Evolutionary conservation across 805 yeast species (phyloP).

Genomic region (Ogataea nonfermentans): DNA sequence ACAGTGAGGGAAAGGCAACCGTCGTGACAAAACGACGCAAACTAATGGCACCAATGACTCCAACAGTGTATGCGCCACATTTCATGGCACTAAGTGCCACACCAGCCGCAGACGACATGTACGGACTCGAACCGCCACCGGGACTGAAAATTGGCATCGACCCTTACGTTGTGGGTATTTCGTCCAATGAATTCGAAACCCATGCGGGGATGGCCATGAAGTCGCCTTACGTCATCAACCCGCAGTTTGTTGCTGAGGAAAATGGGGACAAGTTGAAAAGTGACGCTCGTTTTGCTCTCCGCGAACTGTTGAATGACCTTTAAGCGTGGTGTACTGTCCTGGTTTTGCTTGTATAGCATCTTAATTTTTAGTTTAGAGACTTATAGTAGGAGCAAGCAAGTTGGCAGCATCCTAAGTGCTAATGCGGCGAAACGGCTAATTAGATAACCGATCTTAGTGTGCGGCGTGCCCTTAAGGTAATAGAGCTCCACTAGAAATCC

Average conservation of each 20-base stretch:
- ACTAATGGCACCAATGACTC: constrained; percentile 12
- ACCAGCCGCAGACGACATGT: constrained; percentile 1
- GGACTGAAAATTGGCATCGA: constrained; percentile 29
- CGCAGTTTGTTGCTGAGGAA: constrained; percentile 9
- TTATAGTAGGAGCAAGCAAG: too few relatives aligned
- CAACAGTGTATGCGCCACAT: constrained; percentile 18
- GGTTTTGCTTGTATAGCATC: too few relatives aligned
- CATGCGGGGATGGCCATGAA: constrained; percentile 16
- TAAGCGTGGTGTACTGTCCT: not conserved
- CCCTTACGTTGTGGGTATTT: constrained; percentile 30
- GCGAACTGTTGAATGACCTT: constrained; percentile 26
- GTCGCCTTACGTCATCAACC: constrained; percentile 12
- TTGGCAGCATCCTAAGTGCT: too few relatives aligned
- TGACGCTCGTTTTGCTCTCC: constrained; percentile 31
- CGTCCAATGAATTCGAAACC: constrained; percentile 28
- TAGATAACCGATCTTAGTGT: too few relatives aligned
- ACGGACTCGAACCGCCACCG: constrained; percentile 18
- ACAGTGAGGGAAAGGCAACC: constrained; percentile 31
- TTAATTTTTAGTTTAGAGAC: too few relatives aligned
- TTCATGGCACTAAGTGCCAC: constrained; percentile 7
- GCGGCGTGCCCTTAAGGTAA: too few relatives aligned
- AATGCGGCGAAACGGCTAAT: too few relatives aligned
- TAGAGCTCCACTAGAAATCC: too few relatives aligned
- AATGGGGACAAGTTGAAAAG: constrained; percentile 12
- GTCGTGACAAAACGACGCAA: constrained; percentile 27